These are phyloP conservation scores for Naegleria fowleri DNA, from an alignment of 208 protist genomes.

Conservation along the genomic window DNA sequence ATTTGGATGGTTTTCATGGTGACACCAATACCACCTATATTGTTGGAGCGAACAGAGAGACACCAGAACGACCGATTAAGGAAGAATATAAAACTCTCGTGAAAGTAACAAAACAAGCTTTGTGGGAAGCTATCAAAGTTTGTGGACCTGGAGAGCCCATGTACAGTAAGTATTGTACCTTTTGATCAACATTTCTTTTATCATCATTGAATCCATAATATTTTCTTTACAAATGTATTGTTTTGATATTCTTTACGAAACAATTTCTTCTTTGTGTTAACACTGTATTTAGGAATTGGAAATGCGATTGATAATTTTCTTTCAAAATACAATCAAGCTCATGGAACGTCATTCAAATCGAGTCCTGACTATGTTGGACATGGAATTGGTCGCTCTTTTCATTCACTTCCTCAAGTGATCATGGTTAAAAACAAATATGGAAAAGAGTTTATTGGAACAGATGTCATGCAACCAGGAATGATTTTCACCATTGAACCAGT, in stretches of 20 bases:
- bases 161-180: background rate
- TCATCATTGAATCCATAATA: too few relatives aligned
- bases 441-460: background rate
- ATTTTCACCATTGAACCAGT: constrained; percentile 98
- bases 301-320: constrained; percentile 70
- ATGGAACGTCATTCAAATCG: constrained; percentile 48
- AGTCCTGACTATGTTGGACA: constrained; percentile 82
- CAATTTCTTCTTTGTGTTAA: too few relatives aligned
- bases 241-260: too few relatives aligned
- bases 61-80: constrained; percentile 21
- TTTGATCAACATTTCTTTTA: too few relatives aligned
- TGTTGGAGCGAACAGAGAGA: constrained; percentile 66
- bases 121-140: background rate
- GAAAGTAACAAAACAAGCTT: background rate
- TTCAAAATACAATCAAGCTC: constrained; percentile 43
- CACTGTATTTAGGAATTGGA: constrained; percentile 55
- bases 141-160: constrained; percentile 10
- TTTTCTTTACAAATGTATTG: too few relatives aligned
- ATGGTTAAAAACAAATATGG: constrained; percentile 67
- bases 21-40: constrained; percentile 86
- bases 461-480: constrained; percentile 58
- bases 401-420: constrained; percentile 78
- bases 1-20: constrained; percentile 78
- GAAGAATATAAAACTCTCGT: background rate
- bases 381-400: constrained; percentile 82